These are phyloP conservation scores for Triticum urartu DNA, from an alignment of 176 grass and related monocot species.

Conservation along the genomic window DNA sequence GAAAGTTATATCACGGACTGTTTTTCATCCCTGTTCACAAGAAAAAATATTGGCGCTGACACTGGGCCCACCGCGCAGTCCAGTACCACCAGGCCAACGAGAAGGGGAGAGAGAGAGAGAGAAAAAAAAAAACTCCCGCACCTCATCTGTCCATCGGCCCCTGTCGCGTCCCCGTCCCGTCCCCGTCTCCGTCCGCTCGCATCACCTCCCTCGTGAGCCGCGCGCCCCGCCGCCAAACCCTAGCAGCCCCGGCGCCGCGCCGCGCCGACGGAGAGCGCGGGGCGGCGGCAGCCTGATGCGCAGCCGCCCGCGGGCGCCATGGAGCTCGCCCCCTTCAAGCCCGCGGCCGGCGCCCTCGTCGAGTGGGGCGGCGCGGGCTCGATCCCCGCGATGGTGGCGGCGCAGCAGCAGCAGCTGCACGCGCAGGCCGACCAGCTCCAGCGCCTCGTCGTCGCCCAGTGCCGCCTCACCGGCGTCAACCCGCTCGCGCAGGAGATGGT, in stretches of 20 bases:
- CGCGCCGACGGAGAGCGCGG: not conserved
- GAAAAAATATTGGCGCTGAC: not conserved
- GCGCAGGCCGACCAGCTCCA: constrained; percentile 75
- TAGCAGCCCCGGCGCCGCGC: constrained; percentile 25
- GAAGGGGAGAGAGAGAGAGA: not conserved
- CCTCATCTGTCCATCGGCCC: constrained; percentile 6
- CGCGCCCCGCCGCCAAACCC: constrained; percentile 42
- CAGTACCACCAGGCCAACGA: not conserved
- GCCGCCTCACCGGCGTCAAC: constrained; percentile 84
- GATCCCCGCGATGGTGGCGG: constrained; percentile 48
- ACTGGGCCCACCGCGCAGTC: not conserved
- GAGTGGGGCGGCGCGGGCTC: constrained; percentile 39
- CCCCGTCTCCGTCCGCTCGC: constrained; percentile 2
- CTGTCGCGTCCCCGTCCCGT: constrained; percentile 5
- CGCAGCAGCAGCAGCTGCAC: constrained; percentile 64
- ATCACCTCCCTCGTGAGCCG: not conserved
- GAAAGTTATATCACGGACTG: too few species aligned
- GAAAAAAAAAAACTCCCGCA: not conserved
- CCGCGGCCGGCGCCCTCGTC: constrained; percentile 40
- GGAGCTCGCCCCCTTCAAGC: constrained; percentile 65
- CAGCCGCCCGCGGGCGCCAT: constrained; percentile 40
- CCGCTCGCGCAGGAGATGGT: constrained; percentile 98
- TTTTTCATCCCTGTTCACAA: too few species aligned
- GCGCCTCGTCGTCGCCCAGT: constrained; percentile 73
- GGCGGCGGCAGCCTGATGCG: constrained; percentile 25